Base-by-base conservation (phyloP, 768 basidiomycete genomes). In the Cubamyces lactineus region DNA sequence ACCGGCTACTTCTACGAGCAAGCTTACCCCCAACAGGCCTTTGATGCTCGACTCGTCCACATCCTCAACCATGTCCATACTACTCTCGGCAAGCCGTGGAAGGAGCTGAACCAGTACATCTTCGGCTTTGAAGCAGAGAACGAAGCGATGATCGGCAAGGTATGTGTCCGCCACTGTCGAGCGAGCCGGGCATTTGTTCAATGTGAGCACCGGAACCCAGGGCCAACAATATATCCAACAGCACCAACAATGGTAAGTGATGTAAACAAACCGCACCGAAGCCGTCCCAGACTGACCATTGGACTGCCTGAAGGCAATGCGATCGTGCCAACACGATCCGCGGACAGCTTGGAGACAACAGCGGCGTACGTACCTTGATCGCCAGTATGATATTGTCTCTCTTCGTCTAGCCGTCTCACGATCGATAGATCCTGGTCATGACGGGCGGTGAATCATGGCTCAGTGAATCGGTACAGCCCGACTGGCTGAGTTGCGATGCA, bases 101-200 rank as follows among this genome's bases (percentile, higher is more conserved):
- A 74, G 59, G 70, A 76, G 50, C 68, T 79, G 4, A 69, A 55
- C 45, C 70, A 72, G 21, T 72, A 79, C 61, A 77, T 79, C 57
- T 76, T 77, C 53, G 78, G 70, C 1, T 74, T 74, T 57, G 75
- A 77, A 68, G 75, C 76, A 11, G 73, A 78, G 65, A 77, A 78
- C 48, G 76, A 77, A 40, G 69, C 70, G 1, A 71, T 73, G 72
- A 75, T 73, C 40, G 71, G 72, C 19, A 63, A 69, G 54, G 68
- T 67, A 41, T 34, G 34, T 34, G 34, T 34, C 34, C 5, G 6
- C 11, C 6, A 34, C 28, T 4, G 34, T 34, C 34, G 9, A 6
- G 34, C 34, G 34, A 7, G 9, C 9, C 1, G 34, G 11, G 34
- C 11, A 11, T 5, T 30, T 26, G 16, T 11, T 41, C 17, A 11